These are phyloP conservation scores for Penicillium tannophilum DNA, from an alignment of 495 filamentous ascomycete genomes.

Conservation along the genomic window DNA sequence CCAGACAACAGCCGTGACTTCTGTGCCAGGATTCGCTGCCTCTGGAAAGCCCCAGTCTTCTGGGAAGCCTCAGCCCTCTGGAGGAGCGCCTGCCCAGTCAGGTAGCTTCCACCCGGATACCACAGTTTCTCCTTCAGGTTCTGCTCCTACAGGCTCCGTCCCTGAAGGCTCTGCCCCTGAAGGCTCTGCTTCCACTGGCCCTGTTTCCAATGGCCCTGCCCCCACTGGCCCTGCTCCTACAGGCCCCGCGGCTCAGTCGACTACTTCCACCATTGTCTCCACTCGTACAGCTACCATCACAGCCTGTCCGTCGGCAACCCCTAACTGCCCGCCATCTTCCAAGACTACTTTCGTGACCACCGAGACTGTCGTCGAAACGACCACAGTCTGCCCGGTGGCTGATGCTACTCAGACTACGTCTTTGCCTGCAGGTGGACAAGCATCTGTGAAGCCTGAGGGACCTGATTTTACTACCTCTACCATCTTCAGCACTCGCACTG, in stretches of 20 bases:
- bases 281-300: constrained; percentile 3
- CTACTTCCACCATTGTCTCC: constrained; percentile 1
- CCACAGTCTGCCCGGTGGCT: not conserved
- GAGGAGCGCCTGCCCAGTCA: no score
- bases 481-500: constrained; percentile 17
- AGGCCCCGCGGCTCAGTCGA: not conserved
- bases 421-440: not conserved
- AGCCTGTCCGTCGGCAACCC: not conserved
- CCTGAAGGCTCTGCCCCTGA: no score
- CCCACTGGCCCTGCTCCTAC: not conserved
- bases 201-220: no score
- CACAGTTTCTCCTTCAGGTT: not conserved
- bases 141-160: not conserved
- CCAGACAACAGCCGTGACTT: not conserved
- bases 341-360: not conserved
- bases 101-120: no score
- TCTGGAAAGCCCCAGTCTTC: no score
- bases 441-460: not conserved
- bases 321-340: not conserved
- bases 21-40: not conserved
- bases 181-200: no score
- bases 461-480: constrained; percentile 16
- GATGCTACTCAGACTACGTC: not conserved
- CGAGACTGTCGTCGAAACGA: not conserved
- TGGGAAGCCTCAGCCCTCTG: no score